Percentiles rank a stretch among this genome's conserved stretches.
Evolutionary conservation across 805 yeast species (phyloP).

Genomic region (Helenozyma baotianmanensis): DNA sequence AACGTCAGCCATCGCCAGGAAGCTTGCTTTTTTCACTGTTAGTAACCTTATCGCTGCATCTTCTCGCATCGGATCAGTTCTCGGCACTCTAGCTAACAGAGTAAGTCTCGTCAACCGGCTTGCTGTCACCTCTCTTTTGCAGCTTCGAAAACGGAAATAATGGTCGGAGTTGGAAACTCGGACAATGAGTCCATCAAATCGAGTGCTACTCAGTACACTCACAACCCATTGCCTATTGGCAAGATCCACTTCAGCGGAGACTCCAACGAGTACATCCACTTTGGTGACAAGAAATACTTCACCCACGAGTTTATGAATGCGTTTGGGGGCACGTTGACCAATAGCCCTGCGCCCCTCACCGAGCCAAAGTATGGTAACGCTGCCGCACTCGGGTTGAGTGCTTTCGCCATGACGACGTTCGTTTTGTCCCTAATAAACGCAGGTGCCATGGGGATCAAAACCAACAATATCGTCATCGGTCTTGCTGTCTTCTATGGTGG

Average conservation of each 20-base stretch:
- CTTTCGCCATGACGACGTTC: constrained; percentile 17
- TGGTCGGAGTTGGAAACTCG: too few relatives aligned
- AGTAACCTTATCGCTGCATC: too few relatives aligned
- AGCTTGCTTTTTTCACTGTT: too few relatives aligned
- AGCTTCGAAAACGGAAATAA: too few relatives aligned
- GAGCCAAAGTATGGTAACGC: constrained; percentile 45
- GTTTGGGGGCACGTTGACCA: constrained; percentile 33
- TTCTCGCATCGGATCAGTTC: too few relatives aligned
- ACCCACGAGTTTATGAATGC: constrained; percentile 35
- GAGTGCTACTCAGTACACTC: too few relatives aligned
- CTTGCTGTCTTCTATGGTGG: constrained; percentile 19
- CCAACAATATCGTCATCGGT: constrained; percentile 14
- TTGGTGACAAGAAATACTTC: constrained; percentile 27
- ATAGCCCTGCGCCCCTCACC: constrained; percentile 36
- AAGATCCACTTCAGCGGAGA: constrained; percentile 31
- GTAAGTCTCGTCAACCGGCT: too few relatives aligned
- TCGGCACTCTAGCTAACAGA: too few relatives aligned
- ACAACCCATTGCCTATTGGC: too few relatives aligned
- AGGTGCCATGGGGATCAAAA: constrained; percentile 16
- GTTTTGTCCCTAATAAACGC: constrained; percentile 17
- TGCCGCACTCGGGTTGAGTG: constrained; percentile 18
- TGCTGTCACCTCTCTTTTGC: too few relatives aligned
- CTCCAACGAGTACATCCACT: constrained; percentile 25
- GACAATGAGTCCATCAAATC: too few relatives aligned
- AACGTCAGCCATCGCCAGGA: too few relatives aligned